Base-by-base conservation (phyloP, 2,329 filamentous ascomycete species). In the Clonostachys rosea region DNA sequence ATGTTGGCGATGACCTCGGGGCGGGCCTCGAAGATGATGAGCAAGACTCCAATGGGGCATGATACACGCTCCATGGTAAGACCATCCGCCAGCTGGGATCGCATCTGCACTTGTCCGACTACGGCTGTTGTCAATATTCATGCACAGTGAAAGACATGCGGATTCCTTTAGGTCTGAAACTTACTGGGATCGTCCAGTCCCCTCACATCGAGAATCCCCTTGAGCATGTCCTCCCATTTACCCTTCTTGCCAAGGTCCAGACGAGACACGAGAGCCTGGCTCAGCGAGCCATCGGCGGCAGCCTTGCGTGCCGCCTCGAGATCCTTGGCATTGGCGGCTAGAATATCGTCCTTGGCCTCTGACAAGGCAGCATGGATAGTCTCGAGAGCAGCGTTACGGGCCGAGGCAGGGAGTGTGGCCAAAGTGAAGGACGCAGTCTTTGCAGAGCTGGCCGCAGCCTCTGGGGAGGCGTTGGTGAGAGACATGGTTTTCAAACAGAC, bases 1-100 rank as follows among this genome's bases (percentile, higher is more conserved):
- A 99, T 97, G 67, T 99, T 99, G 62, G 92, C 94, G 61, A 99
- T 96, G 54, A 99, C 94, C 70, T 99, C 94, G 7, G 94, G 94
- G 8, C 94, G 87, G 35, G 94, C 94, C 71, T 99, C 94, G 62
- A 99, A 99, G 61, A 99, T 97, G 69, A 99, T 94, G 55, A 99
- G 80, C 40, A 99, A 81, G n/a, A 97, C 91, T 50, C 94, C 94
- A 56, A 99, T 97, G 6, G 94, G 94, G 63, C 90, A 96, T 39
- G 89, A 91, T 42, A 96, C 87, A 52, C 91, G 84, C 63, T 96
- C 90, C 50, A 99, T 78, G 45, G 86, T 78, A 46, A 99, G 78
- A 46, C 85, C 87, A 56, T 96, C 87, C 65, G 97, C 94, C 11
- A 99, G 79, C 48, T 85, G 80, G 41, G 91, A 97, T 52, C 87